phyloP scores from a whole-genome alignment of 2,329 filamentous ascomycete genomes.

The Hirsutella minnesotensis region DNA sequence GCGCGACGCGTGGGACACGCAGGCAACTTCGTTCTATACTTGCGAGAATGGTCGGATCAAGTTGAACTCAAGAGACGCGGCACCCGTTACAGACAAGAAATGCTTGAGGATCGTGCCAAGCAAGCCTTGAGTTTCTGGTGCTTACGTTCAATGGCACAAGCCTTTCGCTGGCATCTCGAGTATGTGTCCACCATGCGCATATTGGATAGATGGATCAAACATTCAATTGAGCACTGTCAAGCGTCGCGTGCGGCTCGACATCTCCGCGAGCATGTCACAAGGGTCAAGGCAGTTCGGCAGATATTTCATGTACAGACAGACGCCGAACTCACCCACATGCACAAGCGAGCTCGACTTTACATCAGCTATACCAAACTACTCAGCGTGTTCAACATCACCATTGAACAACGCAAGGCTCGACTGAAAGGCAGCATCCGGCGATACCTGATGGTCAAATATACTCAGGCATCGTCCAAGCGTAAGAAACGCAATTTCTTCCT shows the following conservation, averaged over 20 bases:
- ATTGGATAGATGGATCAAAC: slow-evolving; percentile 18
- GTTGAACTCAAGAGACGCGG: slow-evolving; percentile 15
- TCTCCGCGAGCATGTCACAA: not conserved
- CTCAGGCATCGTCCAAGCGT: slow-evolving; percentile 18
- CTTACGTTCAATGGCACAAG: slow-evolving; percentile 18
- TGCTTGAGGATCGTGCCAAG: slow-evolving; percentile 9
- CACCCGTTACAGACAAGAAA: slow-evolving; percentile 9
- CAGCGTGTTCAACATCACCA: slow-evolving; percentile 13
- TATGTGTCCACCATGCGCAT: slow-evolving; percentile 15
- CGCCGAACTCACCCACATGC: slow-evolving; percentile 10
- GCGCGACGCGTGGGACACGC: slow-evolving; percentile 6
- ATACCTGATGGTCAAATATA: slow-evolving; percentile 23
- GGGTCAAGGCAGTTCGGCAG: slow-evolving; percentile 5
- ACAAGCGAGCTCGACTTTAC: slow-evolving; percentile 17
- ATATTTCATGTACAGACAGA: slow-evolving; percentile 3
- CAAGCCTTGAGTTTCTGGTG: slow-evolving; percentile 19
- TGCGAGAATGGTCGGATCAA: slow-evolving; percentile 20
- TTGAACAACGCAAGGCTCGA: slow-evolving; percentile 13
- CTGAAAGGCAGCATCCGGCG: slow-evolving; percentile 17
- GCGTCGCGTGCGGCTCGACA: not conserved
- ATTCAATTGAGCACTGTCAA: slow-evolving; percentile 1
- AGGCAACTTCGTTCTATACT: slow-evolving; percentile 11
- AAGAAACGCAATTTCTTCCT: slow-evolving; percentile 20
- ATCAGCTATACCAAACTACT: slow-evolving; percentile 17
- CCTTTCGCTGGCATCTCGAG: slow-evolving; percentile 20